Conservation (phyloP, 257 asterid genomes). For the Nicotiana knightiana region DNA sequence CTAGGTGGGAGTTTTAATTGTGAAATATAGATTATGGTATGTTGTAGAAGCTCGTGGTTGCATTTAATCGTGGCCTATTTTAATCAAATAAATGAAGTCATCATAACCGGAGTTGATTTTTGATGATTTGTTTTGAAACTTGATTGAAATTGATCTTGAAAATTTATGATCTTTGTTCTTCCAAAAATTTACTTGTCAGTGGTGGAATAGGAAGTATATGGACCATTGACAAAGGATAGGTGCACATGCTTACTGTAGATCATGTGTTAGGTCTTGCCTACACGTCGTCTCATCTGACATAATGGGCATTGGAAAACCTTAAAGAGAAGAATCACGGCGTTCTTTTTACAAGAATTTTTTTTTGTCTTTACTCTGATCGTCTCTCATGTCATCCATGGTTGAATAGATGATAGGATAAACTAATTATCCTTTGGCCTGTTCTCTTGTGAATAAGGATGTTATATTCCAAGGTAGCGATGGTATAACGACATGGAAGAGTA, state of each 20-base stretch:
- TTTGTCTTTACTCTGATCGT: background rate
- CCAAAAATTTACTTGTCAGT: background rate
- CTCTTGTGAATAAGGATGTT: background rate
- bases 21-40: background rate
- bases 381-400: background rate
- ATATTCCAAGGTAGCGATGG: background rate
- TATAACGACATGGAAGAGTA: background rate
- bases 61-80: background rate
- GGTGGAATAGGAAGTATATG: background rate
- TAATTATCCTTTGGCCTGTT: background rate
- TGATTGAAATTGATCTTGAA: background rate
- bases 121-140: background rate
- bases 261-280: background rate
- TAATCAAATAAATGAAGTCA: background rate
- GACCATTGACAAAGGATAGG: background rate
- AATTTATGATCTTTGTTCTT: background rate
- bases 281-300: background rate
- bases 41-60: background rate
- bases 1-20: background rate
- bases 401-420: background rate
- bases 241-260: background rate
- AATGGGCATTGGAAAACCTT: background rate
- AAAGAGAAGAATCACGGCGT: background rate
- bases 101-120: background rate
- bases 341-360: background rate